Evolutionary conservation across 148 eudicot genomes (phyloP), one percentile per base, ranked within the genome.

Genomic region (Rheum nobile): DNA sequence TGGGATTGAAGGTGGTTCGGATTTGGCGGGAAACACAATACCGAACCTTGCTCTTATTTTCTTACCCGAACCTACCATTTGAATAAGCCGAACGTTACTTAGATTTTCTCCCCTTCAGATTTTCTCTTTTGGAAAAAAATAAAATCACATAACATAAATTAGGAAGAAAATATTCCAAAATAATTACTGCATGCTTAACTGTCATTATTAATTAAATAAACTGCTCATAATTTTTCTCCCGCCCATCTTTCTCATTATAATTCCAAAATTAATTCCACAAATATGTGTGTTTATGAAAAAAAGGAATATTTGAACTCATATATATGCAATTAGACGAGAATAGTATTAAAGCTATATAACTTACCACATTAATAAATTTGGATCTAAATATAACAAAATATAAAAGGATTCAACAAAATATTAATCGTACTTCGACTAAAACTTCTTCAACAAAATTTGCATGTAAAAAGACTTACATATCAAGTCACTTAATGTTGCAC

Each of bases 11-110:
- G 31, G 67, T 24, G 32, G 67, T 9, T 59, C 0, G 67, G 67
- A 17, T 8, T 17, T 31, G 70, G 70, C 70, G 70, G 70, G 70
- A 65, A 65, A 17, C n/a, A n/a, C n/a, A 32, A 16, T 16, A 50
- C 68, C 68, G 37, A 61, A 61, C 68, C 68, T 61, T 1, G 13
- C 63, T 9, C 8, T 57, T 4, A 14, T 57, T 57, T 29, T 61
- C 12, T 32, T 19, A 65, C 11, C 67, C 70, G 70, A 65, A 65
- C 70, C 70, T 65, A 34, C 39, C 70, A 65, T 65, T 65, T 65
- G 70, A 65, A 65, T 65, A 16, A 34, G 17, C 32, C 9, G 14
- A 65, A 34, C 70, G 70, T 65, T 32, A 65, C 38, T 0, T 16
- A 1, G n/a, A 63, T 31, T 31, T 63, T 31, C 14, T 63, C 34